phyloP scores from a whole-genome alignment of 1,139 yeast species.

The Pichia terricola region DNA sequence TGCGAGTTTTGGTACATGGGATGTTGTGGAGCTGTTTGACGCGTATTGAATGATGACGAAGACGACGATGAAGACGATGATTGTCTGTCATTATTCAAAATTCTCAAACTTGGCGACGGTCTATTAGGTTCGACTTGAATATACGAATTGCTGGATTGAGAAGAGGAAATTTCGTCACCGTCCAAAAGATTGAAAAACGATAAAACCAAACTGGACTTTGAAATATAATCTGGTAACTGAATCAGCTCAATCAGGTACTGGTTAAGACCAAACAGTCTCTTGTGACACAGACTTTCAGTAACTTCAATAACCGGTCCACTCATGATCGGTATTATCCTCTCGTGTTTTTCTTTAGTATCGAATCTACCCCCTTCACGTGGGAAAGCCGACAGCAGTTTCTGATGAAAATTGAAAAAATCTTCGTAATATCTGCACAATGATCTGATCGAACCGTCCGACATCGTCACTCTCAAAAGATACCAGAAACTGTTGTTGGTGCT shows the following conservation, averaged over 20 bases:
- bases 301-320: conserved; percentile 96
- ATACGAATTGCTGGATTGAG: conserved; percentile 7
- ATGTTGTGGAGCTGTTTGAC: not conserved
- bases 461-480: conserved; percentile 65
- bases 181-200: conserved; percentile 60
- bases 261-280: conserved; percentile 78
- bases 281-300: conserved; percentile 77
- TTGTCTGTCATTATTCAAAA: conserved; percentile 13
- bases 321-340: conserved; percentile 80
- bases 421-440: conserved; percentile 84
- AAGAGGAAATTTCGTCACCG: conserved; percentile 37
- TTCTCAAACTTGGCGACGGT: conserved; percentile 22
- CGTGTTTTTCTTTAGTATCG: conserved; percentile 40
- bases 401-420: conserved; percentile 93
- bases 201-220: conserved; percentile 60
- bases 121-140: conserved; percentile 20
- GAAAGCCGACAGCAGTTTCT: conserved; percentile 68
- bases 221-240: conserved; percentile 67
- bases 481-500: conserved; percentile 84
- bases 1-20: not conserved
- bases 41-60: not conserved
- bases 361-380: conserved; percentile 91
- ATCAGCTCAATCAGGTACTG: conserved; percentile 70
- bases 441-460: conserved; percentile 61
- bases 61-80: not conserved